phyloP scores from a whole-genome alignment of 768 basidiomycete species.

The Lactarius tabidus region DNA sequence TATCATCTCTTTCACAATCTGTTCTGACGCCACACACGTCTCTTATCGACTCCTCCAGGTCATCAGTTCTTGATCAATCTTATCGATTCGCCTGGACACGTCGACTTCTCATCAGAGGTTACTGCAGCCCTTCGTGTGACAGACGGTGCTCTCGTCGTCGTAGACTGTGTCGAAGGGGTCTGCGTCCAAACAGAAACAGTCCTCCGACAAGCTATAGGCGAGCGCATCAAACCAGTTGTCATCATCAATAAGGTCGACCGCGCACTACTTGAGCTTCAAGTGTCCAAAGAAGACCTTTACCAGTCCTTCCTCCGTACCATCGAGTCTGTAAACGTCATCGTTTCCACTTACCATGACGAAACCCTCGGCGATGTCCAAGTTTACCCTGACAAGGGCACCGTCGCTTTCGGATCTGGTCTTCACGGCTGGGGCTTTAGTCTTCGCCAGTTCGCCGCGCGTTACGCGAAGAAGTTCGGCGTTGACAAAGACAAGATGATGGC shows the following conservation, averaged over 20 bases:
- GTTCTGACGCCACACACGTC: conserved; percentile 17
- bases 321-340: conserved; percentile 96
- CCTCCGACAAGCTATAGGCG: conserved; percentile 91
- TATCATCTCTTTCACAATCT: conserved; percentile 3
- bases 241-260: conserved; percentile 99
- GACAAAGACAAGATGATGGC: conserved; percentile 98
- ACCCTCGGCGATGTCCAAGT: conserved; percentile 98
- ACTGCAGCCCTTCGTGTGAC: conserved; percentile 99
- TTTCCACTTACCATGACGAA: conserved; percentile 93
- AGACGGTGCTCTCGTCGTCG: conserved; percentile 98
- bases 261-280: conserved; percentile 96
- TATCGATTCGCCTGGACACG: conserved; percentile 99
- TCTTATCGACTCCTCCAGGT: conserved; percentile 41
- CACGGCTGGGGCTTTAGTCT: conserved; percentile 99
- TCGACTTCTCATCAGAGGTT: conserved; percentile 99
- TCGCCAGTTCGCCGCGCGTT: conserved; percentile 91
- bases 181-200: conserved; percentile 99
- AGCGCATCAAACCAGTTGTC: conserved; percentile 99
- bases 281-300: conserved; percentile 93
- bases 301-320: conserved; percentile 98
- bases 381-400: conserved; percentile 96
- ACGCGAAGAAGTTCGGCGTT: conserved; percentile 98
- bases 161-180: conserved; percentile 99
- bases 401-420: conserved; percentile 98
- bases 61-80: conserved; percentile 99